Evolutionary conservation across 78 protist genomes (phyloP).

Genomic region (Dictyostelium brefeldianum): DNA sequence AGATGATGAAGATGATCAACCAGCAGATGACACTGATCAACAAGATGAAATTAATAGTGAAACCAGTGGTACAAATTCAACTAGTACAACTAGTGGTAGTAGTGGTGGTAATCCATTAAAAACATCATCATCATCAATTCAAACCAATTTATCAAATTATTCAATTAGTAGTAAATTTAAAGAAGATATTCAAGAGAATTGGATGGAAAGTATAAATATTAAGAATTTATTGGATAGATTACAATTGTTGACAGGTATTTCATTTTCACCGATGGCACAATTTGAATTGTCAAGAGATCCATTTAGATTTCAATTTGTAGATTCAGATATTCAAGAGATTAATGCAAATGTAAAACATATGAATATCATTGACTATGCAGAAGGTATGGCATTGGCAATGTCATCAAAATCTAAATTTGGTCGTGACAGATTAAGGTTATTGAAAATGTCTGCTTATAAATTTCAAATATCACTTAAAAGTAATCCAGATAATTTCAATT

Average conservation of each 20-base stretch:
- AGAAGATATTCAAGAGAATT: constrained; percentile 23
- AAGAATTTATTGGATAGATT: constrained; percentile 61
- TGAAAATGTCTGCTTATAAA: constrained; percentile 63
- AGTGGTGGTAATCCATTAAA: not conserved
- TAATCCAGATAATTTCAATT: constrained; percentile 67
- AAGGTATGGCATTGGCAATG: constrained; percentile 82
- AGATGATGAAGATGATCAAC: not conserved
- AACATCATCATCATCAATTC: not conserved
- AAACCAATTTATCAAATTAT: not conserved
- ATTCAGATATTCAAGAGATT: constrained; percentile 75
- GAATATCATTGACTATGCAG: constrained; percentile 83
- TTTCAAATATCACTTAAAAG: constrained; percentile 66
- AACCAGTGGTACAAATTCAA: too few relatives aligned
- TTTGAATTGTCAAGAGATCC: constrained; percentile 45
- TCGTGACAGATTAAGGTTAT: constrained; percentile 39
- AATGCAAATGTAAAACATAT: constrained; percentile 72
- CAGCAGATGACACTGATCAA: not conserved
- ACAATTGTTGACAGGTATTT: constrained; percentile 59
- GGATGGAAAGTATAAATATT: constrained; percentile 72
- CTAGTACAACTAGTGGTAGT: not conserved
- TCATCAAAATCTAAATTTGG: constrained; percentile 51
- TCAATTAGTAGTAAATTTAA: not conserved
- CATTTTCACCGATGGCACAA: constrained; percentile 60
- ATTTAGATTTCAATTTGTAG: constrained; percentile 80
- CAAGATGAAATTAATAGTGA: not conserved